Evolutionary conservation across 2,329 filamentous ascomycete species (phyloP).

Genomic region (Pyricularia grisea): DNA sequence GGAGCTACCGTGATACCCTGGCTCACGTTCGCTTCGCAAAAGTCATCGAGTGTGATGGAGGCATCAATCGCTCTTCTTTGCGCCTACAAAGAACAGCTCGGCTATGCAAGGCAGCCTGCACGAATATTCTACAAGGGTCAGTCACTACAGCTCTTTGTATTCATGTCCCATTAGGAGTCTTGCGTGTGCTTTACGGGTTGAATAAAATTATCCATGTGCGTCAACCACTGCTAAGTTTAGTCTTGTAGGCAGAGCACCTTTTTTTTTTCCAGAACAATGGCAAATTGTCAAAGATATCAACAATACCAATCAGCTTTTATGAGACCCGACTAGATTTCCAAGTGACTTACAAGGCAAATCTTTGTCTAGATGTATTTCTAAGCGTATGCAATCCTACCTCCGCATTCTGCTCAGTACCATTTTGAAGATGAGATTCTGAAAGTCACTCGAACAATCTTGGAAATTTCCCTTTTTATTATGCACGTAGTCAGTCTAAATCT

Average conservation of each 20-base stretch:
- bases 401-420: background rate
- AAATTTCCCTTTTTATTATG: background rate
- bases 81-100: too few relatives aligned
- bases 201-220: too few relatives aligned
- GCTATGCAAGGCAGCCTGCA: too few relatives aligned
- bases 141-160: background rate
- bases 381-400: background rate
- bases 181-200: too few relatives aligned
- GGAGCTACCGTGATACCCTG: background rate
- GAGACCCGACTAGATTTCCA: background rate
- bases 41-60: background rate
- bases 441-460: too few relatives aligned
- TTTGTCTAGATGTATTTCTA: background rate
- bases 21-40: background rate
- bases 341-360: background rate
- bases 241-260: background rate
- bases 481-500: background rate
- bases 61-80: too few relatives aligned
- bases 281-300: background rate
- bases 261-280: background rate
- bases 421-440: background rate
- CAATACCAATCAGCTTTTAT: background rate
- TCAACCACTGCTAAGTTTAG: background rate
- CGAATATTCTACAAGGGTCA: background rate
- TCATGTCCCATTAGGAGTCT: background rate